These are phyloP conservation scores for Dendrocalamus latiflorus DNA, from an alignment of 202 grass and related monocot species.

Conservation along the genomic window DNA sequence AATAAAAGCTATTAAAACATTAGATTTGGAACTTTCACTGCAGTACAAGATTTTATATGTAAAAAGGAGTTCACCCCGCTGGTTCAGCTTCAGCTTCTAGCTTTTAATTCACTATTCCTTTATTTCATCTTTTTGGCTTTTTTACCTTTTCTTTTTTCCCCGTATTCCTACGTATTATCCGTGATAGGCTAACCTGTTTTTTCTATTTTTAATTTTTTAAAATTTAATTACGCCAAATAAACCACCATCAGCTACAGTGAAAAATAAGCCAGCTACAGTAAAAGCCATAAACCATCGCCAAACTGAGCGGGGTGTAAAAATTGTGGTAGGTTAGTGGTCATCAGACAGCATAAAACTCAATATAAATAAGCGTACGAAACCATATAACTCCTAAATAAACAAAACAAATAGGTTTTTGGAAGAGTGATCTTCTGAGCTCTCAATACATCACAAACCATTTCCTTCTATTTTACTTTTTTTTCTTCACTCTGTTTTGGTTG, in stretches of 20 bases:
- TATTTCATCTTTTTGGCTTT: too few relatives aligned
- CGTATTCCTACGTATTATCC: too few relatives aligned
- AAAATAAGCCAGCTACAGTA: too few relatives aligned
- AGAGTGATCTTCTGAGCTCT: not conserved
- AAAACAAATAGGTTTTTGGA: not conserved
- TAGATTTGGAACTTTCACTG: not conserved
- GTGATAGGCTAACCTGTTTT: too few relatives aligned
- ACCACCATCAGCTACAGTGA: too few relatives aligned
- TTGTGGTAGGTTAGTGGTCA: not conserved
- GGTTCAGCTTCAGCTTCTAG: too few relatives aligned
- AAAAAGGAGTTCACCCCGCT: not conserved
- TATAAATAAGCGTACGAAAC: not conserved
- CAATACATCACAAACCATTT: not conserved
- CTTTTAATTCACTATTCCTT: too few relatives aligned
- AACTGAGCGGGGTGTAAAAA: too few relatives aligned
- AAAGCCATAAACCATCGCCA: too few relatives aligned
- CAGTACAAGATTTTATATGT: not conserved
- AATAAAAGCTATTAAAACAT: not conserved
- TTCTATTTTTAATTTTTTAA: too few relatives aligned
- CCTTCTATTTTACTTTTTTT: not conserved
- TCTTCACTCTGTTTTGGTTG: not conserved
- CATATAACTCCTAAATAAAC: not conserved
- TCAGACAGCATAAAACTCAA: not conserved
- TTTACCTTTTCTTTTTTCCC: too few relatives aligned
- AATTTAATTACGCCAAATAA: too few relatives aligned